Evolutionary conservation across 441 rosid species (phyloP).

Genomic region (Theobroma grandiflorum): DNA sequence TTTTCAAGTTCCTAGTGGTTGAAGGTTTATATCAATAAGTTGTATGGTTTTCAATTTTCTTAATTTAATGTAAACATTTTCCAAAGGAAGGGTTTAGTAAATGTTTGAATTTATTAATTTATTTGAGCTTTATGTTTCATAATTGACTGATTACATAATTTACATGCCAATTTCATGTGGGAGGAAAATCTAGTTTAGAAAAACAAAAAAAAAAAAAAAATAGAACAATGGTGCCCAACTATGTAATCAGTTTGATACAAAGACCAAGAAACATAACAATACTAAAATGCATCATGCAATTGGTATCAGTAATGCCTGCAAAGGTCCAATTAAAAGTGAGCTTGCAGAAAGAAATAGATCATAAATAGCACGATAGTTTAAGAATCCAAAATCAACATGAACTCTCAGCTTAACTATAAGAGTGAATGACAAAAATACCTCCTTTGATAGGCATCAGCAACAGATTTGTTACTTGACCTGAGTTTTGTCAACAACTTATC

Average conservation of each 20-base stretch:
- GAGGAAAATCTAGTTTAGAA: not conserved
- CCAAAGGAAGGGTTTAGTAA: not conserved
- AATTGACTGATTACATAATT: not conserved
- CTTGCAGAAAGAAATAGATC: not conserved
- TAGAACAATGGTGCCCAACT: not conserved
- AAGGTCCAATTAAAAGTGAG: not conserved
- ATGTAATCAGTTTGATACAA: not conserved
- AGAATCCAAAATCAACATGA: not conserved
- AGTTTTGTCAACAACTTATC: slow-evolving; percentile 55
- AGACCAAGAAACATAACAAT: not conserved
- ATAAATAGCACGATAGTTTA: not conserved
- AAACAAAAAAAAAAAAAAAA: not conserved
- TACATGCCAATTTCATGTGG: not conserved
- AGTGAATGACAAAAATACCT: slow-evolving; percentile 47
- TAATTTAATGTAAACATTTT: not conserved
- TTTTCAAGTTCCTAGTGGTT: not conserved
- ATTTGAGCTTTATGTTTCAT: not conserved
- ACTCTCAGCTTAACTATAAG: not conserved
- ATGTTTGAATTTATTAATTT: not conserved
- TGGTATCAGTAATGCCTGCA: not conserved
- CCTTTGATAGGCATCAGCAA: slow-evolving; percentile 54
- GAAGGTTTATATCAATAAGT: not conserved
- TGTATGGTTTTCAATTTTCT: not conserved
- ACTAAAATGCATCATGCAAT: not conserved
- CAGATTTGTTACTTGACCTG: slow-evolving; percentile 49